Conservation (phyloP, 305 asterid genomes). For the Fraxinus xanthoxyloides region DNA sequence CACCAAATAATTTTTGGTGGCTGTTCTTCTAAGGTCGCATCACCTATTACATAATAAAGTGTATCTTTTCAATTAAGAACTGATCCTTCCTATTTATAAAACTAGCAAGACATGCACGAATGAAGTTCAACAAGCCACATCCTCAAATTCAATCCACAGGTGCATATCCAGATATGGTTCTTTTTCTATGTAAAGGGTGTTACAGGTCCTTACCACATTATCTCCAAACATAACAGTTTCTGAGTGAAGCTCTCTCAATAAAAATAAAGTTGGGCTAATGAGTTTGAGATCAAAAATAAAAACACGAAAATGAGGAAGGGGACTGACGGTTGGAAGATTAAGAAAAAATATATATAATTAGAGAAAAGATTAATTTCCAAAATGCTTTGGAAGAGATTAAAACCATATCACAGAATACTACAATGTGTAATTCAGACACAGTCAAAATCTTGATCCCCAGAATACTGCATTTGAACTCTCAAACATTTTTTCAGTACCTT, state of each 20-base stretch:
- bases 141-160: conserved; percentile 16
- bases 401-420: neutral
- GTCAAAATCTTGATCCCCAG: neutral
- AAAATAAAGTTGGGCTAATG: neutral
- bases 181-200: neutral
- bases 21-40: neutral
- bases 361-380: neutral
- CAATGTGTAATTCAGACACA: neutral
- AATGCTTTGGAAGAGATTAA: neutral
- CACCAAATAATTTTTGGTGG: neutral
- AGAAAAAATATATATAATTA: neutral
- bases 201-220: conserved; percentile 15
- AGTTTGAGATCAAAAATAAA: conserved; percentile 14
- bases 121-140: conserved; percentile 15
- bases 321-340: neutral
- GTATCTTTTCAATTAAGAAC: neutral
- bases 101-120: neutral
- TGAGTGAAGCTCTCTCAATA: neutral
- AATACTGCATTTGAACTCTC: conserved; percentile 1
- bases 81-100: neutral
- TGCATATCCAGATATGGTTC: conserved; percentile 12
- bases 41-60: neutral
- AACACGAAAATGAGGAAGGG: neutral
- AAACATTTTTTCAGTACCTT: neutral
- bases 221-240: conserved; percentile 13